These are phyloP conservation scores for Fomitopsis pulvina DNA, from an alignment of 768 basidiomycete species.

Conservation along the genomic window DNA sequence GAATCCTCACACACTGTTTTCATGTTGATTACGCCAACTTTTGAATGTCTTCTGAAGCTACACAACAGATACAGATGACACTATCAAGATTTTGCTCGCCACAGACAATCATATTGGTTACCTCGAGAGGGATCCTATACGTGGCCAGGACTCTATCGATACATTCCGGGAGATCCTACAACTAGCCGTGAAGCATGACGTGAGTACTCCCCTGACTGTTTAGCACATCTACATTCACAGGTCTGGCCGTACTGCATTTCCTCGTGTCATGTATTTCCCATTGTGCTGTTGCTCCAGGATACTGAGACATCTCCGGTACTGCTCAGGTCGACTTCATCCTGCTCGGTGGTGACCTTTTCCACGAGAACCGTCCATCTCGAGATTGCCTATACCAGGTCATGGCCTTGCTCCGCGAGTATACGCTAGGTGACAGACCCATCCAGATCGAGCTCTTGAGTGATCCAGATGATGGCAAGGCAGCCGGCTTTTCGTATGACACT, in stretches of 20 bases:
- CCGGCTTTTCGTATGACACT: slow-evolving; percentile 68
- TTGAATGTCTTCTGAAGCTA: slow-evolving; percentile 7
- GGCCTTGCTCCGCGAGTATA: slow-evolving; percentile 86
- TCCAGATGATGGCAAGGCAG: slow-evolving; percentile 83
- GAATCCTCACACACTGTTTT: no score
- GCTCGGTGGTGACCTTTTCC: slow-evolving; percentile 93
- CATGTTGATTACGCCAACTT: neutral
- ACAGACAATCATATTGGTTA: slow-evolving; percentile 97
- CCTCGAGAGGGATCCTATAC: slow-evolving; percentile 87
- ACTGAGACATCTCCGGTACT: slow-evolving; percentile 1
- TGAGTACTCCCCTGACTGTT: slow-evolving; percentile 31
- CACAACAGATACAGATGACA: slow-evolving; percentile 65
- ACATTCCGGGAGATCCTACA: slow-evolving; percentile 93
- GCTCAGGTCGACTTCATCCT: slow-evolving; percentile 90
- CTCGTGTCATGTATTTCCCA: neutral
- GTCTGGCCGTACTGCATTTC: neutral
- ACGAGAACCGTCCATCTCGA: slow-evolving; percentile 93
- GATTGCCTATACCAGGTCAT: slow-evolving; percentile 87
- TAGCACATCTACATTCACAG: neutral
- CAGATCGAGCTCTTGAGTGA: slow-evolving; percentile 88
- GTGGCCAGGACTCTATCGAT: slow-evolving; percentile 93
- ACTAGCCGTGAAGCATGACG: slow-evolving; percentile 82
- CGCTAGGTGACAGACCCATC: slow-evolving; percentile 83
- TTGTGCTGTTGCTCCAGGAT: neutral
- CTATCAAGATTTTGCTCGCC: slow-evolving; percentile 79